Evolutionary conservation across 1,284 basidiomycete species (phyloP).

Genomic region (Cryptococcus depauperatus): DNA sequence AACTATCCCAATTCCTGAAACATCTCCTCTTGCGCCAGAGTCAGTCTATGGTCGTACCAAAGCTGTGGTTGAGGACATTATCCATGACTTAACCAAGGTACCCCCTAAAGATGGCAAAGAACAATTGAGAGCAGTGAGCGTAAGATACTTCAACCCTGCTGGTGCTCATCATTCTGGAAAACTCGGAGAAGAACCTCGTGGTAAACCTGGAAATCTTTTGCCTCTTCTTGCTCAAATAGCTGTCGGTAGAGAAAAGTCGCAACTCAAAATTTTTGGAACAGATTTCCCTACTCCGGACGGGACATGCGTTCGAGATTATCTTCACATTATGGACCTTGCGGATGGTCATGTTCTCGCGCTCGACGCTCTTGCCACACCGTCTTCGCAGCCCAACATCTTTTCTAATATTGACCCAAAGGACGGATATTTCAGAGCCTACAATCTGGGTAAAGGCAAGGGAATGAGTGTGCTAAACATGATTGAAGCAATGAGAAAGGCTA

Average conservation of each 20-base stretch:
- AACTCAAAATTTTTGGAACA: constrained; percentile 90
- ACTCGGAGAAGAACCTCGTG: constrained; percentile 93
- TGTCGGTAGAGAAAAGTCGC: constrained; percentile 73
- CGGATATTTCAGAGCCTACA: constrained; percentile 80
- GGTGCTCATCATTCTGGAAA: constrained; percentile 92
- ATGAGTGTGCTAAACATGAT: constrained; percentile 91
- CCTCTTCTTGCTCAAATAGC: constrained; percentile 95
- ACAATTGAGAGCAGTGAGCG: constrained; percentile 34
- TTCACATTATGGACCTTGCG: constrained; percentile 94
- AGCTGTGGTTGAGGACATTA: constrained; percentile 83
- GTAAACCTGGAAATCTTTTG: constrained; percentile 89
- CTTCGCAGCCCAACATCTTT: constrained; percentile 31
- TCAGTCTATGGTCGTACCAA: constrained; percentile 95
- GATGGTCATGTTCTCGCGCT: constrained; percentile 87
- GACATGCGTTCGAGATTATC: constrained; percentile 94
- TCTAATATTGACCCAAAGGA: constrained; percentile 38
- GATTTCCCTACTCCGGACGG: constrained; percentile 97
- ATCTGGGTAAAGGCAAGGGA: constrained; percentile 88
- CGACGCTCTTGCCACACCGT: constrained; percentile 54
- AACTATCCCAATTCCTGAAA: constrained; percentile 87
- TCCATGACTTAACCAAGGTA: constrained; percentile 82
- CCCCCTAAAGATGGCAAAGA: constrained; percentile 33
- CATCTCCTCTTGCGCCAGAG: constrained; percentile 77
- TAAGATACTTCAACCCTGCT: constrained; percentile 95
- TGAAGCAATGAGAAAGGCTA: constrained; percentile 88